A percentile compares a stretch with the other conserved stretches of the same genome.
These are phyloP conservation scores for Cenchrus purpureus DNA, from an alignment of 176 grass and related monocot species.

Conservation along the genomic window DNA sequence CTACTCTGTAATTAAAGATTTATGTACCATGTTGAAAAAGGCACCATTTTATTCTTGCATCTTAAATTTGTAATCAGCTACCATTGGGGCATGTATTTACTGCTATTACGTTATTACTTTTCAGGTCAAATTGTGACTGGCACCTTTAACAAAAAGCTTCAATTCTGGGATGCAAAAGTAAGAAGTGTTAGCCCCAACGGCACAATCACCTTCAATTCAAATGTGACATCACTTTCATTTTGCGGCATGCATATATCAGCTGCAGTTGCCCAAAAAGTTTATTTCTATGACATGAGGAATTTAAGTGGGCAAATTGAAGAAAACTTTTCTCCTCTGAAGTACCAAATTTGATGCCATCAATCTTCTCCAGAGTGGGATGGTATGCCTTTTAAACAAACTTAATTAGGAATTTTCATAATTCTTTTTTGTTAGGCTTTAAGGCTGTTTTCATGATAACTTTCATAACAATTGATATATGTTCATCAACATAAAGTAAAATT, in stretches of 20 bases:
- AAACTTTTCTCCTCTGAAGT: conserved; percentile 51
- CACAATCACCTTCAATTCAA: conserved; percentile 44
- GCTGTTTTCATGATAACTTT: background rate
- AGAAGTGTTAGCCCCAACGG: conserved; percentile 35
- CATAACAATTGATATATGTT: background rate
- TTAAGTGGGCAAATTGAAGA: conserved; percentile 47
- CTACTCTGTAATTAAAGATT: background rate
- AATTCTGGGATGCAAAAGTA: conserved; percentile 56
- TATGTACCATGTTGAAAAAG: background rate
- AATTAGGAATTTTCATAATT: conserved; percentile 14
- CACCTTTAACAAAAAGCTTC: conserved; percentile 65
- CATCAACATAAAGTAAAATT: background rate
- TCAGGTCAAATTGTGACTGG: conserved; percentile 63
- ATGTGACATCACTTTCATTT: conserved; percentile 65
- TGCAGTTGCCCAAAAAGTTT: conserved; percentile 54
- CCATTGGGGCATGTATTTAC: background rate
- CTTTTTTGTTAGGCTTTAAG: background rate
- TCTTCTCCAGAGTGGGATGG: conserved; percentile 61
- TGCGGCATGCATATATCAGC: conserved; percentile 61
- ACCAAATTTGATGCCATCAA: conserved; percentile 58
- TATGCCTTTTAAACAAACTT: conserved; percentile 28
- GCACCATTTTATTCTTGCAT: conserved; percentile 24
- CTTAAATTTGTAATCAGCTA: background rate
- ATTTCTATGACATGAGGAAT: conserved; percentile 66
- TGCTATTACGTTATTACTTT: conserved; percentile 1